Base-by-base conservation (phyloP, 169 alveolate species). In the Perkinsus chesapeaki region DNA sequence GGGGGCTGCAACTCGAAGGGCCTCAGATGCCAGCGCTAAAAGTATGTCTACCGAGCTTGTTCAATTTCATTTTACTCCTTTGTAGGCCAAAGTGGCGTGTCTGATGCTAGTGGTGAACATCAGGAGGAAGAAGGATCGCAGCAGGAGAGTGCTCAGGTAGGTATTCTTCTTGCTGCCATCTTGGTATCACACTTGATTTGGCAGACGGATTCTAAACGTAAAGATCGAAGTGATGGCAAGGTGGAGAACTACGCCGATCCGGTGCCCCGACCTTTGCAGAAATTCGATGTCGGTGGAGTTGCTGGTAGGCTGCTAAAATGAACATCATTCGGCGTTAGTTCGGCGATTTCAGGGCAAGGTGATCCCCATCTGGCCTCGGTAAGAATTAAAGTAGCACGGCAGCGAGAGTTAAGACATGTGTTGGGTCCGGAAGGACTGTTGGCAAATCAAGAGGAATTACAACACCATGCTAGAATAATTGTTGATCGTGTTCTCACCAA, bases 401-500 rank as follows among this genome's bases (percentile, higher is more conserved):
- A 60, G 23, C 12, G 82, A 60, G 82, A 60, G 82, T 34, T 60
- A 1, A 27, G 82, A 1, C 82, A 60, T 60, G 82, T 60, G 12
- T 23, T 60, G 12, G 82, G 82, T 23, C 82, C 82, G 12, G 82
- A 60, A 60, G 82, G 82, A 16, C 82, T 60, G 12, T 34, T 60
- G 0, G 82, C 82, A 3, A 60, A 60, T 60, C 82, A 60, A 60
- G 82, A 60, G 31, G 82, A 60, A 16, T 34, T 60, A 9, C 82
- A 60, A 16, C 82, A 60, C 27, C 82, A 60, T 23, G 82, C 82
- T 16, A 27, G 82, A 60, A 16, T 60, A 1, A 60, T 97, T 34
- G 93, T 97, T 3, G 96, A 97, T 73, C 94, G 97, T 93, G 96
- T 97, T 43, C 94, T 94, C 91, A 96, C 96, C 91, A 97, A 97